Evolutionary conservation across 139 green algal genomes (phyloP), one percentile per base, ranked within the genome.

Genomic region (Chlorella vulgaris): DNA sequence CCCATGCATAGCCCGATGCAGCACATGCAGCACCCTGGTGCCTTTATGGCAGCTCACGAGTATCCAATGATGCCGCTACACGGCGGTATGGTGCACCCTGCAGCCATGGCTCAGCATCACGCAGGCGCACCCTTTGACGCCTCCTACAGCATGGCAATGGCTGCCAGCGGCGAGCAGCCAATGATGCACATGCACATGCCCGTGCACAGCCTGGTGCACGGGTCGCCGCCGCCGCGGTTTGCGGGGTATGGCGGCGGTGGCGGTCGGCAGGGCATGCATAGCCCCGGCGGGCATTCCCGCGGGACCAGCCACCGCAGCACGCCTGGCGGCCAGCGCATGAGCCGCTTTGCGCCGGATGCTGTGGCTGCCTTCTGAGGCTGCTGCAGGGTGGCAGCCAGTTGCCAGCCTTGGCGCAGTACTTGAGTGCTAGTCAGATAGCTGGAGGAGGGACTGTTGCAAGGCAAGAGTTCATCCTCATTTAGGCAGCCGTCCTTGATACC

Each of bases 351-450:
- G 26, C 73, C 33, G 1, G 73, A 79, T 29, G 51, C 35, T 7
- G 73, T 79, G 73, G 53, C 73, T 2, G 73, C 73, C 2, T 79
- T 53, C 36, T 79, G 50, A 79, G 22, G 55, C 55, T 28, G 55
- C 22, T 15, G 18, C 55, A 65, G 18, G 5, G 55, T n/a, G 55
- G 55, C 18, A 8, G 15, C 18, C 5, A 28, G 15, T 15, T n/a
- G 15, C 55, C 21, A 5, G n/a, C 28, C 55, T 31, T n/a, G 18
- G n/a, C n/a, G n/a, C n/a, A n/a, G n/a, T n/a, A n/a, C n/a, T n/a
- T n/a, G n/a, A n/a, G n/a, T n/a, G n/a, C n/a, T n/a, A n/a, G n/a
- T n/a, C n/a, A n/a, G n/a, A n/a, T n/a, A n/a, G n/a, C n/a, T n/a
- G n/a, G n/a, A n/a, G n/a, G n/a, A n/a, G n/a, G n/a, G n/a, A n/a